Conservation (phyloP, 805 yeast genomes). For the Cyberlindnera petersonii region DNA sequence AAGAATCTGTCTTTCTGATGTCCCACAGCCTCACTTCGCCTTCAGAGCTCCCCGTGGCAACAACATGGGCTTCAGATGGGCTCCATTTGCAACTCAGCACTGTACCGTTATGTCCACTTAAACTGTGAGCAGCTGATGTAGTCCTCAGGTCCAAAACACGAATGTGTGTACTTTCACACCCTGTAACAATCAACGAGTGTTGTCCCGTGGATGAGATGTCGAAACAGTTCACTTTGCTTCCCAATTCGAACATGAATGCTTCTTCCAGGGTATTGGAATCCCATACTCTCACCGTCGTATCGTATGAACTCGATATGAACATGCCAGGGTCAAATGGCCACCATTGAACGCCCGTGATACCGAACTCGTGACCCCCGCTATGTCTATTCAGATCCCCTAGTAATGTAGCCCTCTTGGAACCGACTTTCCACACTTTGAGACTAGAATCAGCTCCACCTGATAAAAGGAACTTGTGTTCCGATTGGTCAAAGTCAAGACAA, state of each 20-base stretch:
- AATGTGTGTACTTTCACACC: conserved; percentile 64
- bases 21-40: conserved; percentile 89
- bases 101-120: conserved; percentile 50
- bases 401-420: conserved; percentile 3
- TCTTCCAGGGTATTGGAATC: conserved; percentile 64
- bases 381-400: conserved; percentile 24
- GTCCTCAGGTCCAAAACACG: conserved; percentile 72
- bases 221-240: conserved; percentile 59
- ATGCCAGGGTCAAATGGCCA: conserved; percentile 87
- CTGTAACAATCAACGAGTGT: conserved; percentile 62
- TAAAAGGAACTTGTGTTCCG: conserved; percentile 44
- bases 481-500: conserved; percentile 51
- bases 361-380: conserved; percentile 56
- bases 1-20: conserved; percentile 61
- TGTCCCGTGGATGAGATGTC: conserved; percentile 50
- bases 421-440: conserved; percentile 62
- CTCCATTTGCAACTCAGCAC: conserved; percentile 71
- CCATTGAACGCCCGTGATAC: conserved; percentile 75
- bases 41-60: conserved; percentile 78
- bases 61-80: conserved; percentile 53
- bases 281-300: conserved; percentile 74
- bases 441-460: conserved; percentile 75
- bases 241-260: conserved; percentile 63
- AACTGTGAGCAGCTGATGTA: conserved; percentile 67
- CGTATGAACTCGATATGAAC: conserved; percentile 80